These are phyloP conservation scores for Polytolypa hystricis DNA, from an alignment of 2,329 filamentous ascomycete genomes.

Conservation along the genomic window DNA sequence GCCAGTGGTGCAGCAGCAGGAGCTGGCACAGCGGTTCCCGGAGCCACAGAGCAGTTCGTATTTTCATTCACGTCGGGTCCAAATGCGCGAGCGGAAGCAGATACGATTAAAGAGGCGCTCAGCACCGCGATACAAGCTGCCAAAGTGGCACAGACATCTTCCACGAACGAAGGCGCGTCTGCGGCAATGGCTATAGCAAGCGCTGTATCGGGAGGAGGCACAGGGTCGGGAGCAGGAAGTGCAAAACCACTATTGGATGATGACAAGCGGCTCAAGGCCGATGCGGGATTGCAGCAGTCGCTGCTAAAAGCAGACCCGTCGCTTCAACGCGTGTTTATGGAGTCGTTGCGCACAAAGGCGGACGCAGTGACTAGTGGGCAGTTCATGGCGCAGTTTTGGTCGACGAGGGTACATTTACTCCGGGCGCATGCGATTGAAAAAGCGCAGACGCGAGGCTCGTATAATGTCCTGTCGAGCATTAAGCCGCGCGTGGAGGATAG, in stretches of 20 bases:
- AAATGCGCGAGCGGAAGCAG: constrained; percentile 71
- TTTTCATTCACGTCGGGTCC: constrained; percentile 78
- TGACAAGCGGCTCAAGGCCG: constrained; percentile 62
- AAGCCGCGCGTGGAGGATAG: constrained; percentile 69
- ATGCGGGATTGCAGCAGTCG: constrained; percentile 76
- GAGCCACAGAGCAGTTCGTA: constrained; percentile 55
- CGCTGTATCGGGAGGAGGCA: constrained; percentile 47
- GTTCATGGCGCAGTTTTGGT: constrained; percentile 93
- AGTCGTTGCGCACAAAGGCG: constrained; percentile 71
- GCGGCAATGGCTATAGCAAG: constrained; percentile 69
- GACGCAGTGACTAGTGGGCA: constrained; percentile 67
- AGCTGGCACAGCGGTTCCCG: constrained; percentile 16
- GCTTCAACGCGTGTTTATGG: constrained; percentile 75
- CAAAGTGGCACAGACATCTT: constrained; percentile 38
- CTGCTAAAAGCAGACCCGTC: constrained; percentile 68
- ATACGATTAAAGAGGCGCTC: constrained; percentile 70
- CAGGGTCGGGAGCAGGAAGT: constrained; percentile 31
- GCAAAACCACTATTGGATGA: constrained; percentile 65
- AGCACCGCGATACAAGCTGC: constrained; percentile 62
- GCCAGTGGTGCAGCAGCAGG: constrained; percentile 29
- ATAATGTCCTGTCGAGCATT: constrained; percentile 85
- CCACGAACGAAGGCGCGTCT: constrained; percentile 40
- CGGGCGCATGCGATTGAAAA: constrained; percentile 84
- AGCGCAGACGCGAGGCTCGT: constrained; percentile 74
- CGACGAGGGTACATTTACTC: constrained; percentile 70